A percentile compares a stretch with the other conserved stretches of the same genome.
phyloP scores from a whole-genome alignment of 2,329 filamentous ascomycete species.

The Penicillium sp. region DNA sequence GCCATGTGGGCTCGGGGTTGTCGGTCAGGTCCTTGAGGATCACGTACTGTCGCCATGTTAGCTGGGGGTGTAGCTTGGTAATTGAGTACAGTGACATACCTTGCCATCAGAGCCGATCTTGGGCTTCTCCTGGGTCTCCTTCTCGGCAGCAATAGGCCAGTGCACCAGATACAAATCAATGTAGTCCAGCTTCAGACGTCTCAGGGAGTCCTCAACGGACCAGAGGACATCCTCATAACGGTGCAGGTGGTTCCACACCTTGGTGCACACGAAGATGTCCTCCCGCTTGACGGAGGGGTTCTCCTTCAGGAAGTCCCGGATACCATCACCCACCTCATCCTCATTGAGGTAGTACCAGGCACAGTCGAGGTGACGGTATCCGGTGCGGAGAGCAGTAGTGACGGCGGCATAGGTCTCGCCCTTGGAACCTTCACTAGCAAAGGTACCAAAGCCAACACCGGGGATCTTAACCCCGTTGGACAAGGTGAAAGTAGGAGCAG shows the following conservation, averaged over 20 bases:
- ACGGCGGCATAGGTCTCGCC: constrained; percentile 55
- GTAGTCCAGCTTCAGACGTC: constrained; percentile 62
- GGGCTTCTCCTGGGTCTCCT: constrained; percentile 43
- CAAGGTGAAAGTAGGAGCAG: constrained; percentile 48
- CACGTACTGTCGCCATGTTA: constrained; percentile 43
- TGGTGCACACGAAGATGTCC: constrained; percentile 50
- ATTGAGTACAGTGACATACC: constrained; percentile 27
- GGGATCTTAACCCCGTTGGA: constrained; percentile 57
- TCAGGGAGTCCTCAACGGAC: constrained; percentile 55
- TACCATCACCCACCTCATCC: constrained; percentile 48
- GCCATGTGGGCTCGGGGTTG: constrained; percentile 59
- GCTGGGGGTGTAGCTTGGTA: constrained; percentile 5
- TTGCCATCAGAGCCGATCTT: constrained; percentile 50
- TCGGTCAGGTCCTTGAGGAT: constrained; percentile 61
- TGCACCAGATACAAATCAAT: constrained; percentile 63
- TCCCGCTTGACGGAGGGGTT: constrained; percentile 44
- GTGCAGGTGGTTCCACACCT: constrained; percentile 51
- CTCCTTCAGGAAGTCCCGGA: constrained; percentile 52
- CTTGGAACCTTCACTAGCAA: constrained; percentile 58
- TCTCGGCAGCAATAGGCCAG: constrained; percentile 49
- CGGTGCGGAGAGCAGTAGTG: constrained; percentile 45
- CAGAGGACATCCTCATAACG: constrained; percentile 44
- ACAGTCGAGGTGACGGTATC: constrained; percentile 53
- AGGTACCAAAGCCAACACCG: constrained; percentile 60
- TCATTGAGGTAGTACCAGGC: constrained; percentile 54